Base-by-base conservation (phyloP, 2,329 filamentous ascomycete genomes). In the Aspergillus sclerotialis region DNA sequence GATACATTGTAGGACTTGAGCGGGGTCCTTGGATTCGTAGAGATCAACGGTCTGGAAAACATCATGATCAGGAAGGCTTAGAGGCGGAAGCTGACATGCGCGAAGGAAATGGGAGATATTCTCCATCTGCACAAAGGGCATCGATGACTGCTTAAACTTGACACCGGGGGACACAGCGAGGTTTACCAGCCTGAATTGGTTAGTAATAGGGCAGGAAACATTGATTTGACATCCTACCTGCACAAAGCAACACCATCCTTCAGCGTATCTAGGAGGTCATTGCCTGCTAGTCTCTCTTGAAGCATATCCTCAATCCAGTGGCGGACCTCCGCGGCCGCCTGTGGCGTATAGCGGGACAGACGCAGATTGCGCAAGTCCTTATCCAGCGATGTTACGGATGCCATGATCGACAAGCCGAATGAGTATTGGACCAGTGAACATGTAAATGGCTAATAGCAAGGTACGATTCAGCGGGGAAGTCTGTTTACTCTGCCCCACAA, bases 71-170 rank as follows among this genome's bases (percentile, higher is more conserved):
- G 86, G 88, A 39, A 98, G 78, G 61, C 81, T 89, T 33, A 98
- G 70, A 1, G 92, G 92, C 16, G 84, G 78, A 32, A 76, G 70
- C 63, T 94, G 85, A 68, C 89, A 94, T 40, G 87, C 88, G 53
- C 78, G 80, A 35, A 98, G 78, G 65, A 95, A 98, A 56, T 94
- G 86, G 4, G 89, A 93, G 55, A 98, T 95, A 60, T 98, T 98
- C 63, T 98, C 92, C 89, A 96, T 96, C 64, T 98, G 92, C 26
- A 96, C 90, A 58, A 98, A 98, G 0, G 92, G 92, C 90, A 96
- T 96, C 26, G 79, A 67, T 1, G 89, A 94, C 56, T 82, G 73
- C 66, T 96, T 96, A 75, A 84, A 96, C 60, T 82, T 87, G 64
- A 94, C 76, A 19, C 82, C 82, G 0, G 85, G 84, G 11, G 81